Evolutionary conservation across 371 early-diverging fungal species (phyloP).

Genomic region (Modicella reniformis): DNA sequence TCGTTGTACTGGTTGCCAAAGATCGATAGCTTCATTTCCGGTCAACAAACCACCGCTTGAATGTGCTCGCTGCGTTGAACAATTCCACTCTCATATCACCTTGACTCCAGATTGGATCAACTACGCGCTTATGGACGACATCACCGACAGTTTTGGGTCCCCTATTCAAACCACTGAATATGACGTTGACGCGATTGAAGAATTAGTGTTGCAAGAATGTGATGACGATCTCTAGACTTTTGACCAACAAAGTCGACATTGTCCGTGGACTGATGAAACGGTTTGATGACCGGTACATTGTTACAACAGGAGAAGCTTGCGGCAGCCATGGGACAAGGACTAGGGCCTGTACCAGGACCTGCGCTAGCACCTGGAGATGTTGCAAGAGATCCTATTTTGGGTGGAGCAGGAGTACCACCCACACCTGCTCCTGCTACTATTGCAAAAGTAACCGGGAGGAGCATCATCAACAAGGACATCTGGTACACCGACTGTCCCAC

Average conservation of each 20-base stretch:
- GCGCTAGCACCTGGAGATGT: neutral
- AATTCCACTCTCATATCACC: constrained; percentile 51
- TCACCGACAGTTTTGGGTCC: constrained; percentile 87
- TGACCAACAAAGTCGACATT: constrained; percentile 85
- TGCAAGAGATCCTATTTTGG: constrained; percentile 4
- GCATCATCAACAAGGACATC: neutral
- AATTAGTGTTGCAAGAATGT: constrained; percentile 88
- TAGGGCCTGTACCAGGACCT: constrained; percentile 1
- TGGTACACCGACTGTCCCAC: neutral
- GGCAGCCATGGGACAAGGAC: constrained; percentile 20
- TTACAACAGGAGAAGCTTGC: constrained; percentile 14
- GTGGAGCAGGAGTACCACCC: neutral
- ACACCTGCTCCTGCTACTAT: neutral
- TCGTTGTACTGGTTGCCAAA: too few species aligned
- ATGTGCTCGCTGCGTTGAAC: constrained; percentile 58
- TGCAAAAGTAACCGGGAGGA: neutral
- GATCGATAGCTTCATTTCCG: neutral
- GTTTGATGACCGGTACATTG: constrained; percentile 61
- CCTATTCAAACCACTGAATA: constrained; percentile 80
- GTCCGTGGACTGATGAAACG: constrained; percentile 83
- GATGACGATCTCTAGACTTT: constrained; percentile 76
- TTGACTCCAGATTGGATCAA: constrained; percentile 83
- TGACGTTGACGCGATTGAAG: constrained; percentile 93
- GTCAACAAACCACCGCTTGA: neutral
- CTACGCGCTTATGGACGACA: constrained; percentile 87